A percentile compares a stretch with the other conserved stretches of the same genome.
Conservation (phyloP, 352 stramenopile genomes). For the Pythium aquatile region DNA sequence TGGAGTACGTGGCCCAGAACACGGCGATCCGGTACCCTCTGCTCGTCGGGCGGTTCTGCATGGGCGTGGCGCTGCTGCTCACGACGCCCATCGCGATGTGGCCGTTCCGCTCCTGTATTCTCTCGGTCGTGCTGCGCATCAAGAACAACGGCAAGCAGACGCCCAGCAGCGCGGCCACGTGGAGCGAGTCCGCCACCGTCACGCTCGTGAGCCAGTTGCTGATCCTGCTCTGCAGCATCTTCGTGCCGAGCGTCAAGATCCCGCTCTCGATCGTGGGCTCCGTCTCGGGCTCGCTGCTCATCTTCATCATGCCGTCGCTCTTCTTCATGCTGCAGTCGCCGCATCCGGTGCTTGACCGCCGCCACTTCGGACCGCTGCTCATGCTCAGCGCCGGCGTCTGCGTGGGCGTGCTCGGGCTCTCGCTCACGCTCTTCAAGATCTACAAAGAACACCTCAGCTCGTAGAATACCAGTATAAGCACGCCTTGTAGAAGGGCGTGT, state of each 20-base stretch:
- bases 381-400: constrained; percentile 56
- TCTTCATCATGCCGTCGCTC: constrained; percentile 79
- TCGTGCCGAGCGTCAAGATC: constrained; percentile 77
- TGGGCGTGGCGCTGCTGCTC: constrained; percentile 61
- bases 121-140: constrained; percentile 63
- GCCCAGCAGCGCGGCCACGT: constrained; percentile 52
- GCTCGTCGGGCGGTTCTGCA: constrained; percentile 58
- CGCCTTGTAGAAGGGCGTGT: too few species aligned
- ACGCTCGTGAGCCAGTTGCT: constrained; percentile 55
- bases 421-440: constrained; percentile 49
- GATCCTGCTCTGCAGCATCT: constrained; percentile 70
- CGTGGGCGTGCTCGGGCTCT: constrained; percentile 44
- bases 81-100: constrained; percentile 74
- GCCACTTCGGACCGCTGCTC: constrained; percentile 50
- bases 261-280: constrained; percentile 76
- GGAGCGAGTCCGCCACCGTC: constrained; percentile 41
- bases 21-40: constrained; percentile 43
- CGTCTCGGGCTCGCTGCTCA: constrained; percentile 72
- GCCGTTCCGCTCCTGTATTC: constrained; percentile 72
- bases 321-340: constrained; percentile 69
- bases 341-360: constrained; percentile 36
- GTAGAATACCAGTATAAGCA: too few species aligned
- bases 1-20: constrained; percentile 49
- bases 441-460: constrained; percentile 15
- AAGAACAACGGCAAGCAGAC: constrained; percentile 66